phyloP scores from a whole-genome alignment of 116 monocot genomes.

The Zostera marina region DNA sequence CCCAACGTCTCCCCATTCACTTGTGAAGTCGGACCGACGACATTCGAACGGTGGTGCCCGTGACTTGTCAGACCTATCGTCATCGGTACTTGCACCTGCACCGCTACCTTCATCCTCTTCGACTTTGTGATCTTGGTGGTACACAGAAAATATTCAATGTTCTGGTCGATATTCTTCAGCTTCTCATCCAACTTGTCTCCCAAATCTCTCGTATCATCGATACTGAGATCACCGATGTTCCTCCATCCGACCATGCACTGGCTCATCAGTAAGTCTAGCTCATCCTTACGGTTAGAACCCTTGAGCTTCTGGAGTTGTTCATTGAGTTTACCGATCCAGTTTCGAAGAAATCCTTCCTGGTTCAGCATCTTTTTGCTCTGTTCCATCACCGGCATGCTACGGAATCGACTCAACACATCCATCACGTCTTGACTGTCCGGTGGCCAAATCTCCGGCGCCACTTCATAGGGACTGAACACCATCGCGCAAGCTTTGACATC shows the following conservation, averaged over 20 bases:
- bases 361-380: slow-evolving; percentile 33
- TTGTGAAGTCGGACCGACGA: too few relatives aligned
- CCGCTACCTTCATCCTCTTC: too few relatives aligned
- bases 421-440: slow-evolving; percentile 3
- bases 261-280: slow-evolving; percentile 11
- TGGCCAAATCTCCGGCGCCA: not conserved
- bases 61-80: too few relatives aligned
- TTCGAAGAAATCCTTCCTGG: slow-evolving; percentile 21
- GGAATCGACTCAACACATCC: slow-evolving; percentile 15
- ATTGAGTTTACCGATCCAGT: slow-evolving; percentile 11
- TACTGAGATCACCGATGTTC: not conserved
- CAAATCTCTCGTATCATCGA: slow-evolving; percentile 1
- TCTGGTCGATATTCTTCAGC: slow-evolving; percentile 9
- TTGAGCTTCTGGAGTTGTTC: slow-evolving; percentile 20
- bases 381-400: slow-evolving; percentile 30
- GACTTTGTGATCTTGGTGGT: too few relatives aligned
- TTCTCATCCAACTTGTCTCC: slow-evolving; percentile 5
- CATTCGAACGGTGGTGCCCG: too few relatives aligned
- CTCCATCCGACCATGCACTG: slow-evolving; percentile 6
- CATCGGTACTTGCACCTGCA: too few relatives aligned
- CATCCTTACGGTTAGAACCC: slow-evolving; percentile 15
- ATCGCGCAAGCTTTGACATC: not conserved
- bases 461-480: not conserved
- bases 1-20: too few relatives aligned
- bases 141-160: slow-evolving; percentile 4